These are phyloP conservation scores for Lotus japonicus DNA, from an alignment of 306 rosid genomes.

Conservation along the genomic window DNA sequence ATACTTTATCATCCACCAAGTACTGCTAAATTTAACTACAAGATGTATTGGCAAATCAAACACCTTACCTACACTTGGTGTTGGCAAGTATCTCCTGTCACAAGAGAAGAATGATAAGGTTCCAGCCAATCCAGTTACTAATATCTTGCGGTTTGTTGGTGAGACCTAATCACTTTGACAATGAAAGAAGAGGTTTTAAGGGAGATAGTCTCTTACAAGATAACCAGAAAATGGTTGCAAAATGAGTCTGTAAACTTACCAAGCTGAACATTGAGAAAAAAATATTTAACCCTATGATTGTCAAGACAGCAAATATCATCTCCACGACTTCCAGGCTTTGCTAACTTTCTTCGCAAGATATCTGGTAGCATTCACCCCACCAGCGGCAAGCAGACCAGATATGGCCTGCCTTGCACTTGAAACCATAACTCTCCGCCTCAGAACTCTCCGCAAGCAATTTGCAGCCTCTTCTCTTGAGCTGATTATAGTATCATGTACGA, in stretches of 20 bases:
- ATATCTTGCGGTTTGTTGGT: too few species aligned
- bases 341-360: slow-evolving; percentile 56
- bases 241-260: slow-evolving; percentile 1
- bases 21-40: neutral
- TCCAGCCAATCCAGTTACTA: neutral
- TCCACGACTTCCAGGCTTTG: slow-evolving; percentile 87
- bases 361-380: slow-evolving; percentile 58
- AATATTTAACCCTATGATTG: neutral
- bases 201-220: neutral
- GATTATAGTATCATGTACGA: slow-evolving; percentile 28
- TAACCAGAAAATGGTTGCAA: neutral
- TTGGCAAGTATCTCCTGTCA: neutral
- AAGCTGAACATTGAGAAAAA: neutral
- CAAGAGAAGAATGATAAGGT: neutral
- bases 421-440: slow-evolving; percentile 67
- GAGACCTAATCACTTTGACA: neutral
- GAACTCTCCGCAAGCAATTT: slow-evolving; percentile 56
- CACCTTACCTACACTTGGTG: neutral
- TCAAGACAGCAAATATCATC: slow-evolving; percentile 13
- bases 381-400: slow-evolving; percentile 70
- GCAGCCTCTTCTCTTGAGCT: slow-evolving; percentile 66
- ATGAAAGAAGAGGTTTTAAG: neutral
- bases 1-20: neutral
- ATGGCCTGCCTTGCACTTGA: slow-evolving; percentile 90
- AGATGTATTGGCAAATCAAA: neutral